phyloP scores from a whole-genome alignment of 2,329 filamentous ascomycete species.

The Colletotrichum liriopes region DNA sequence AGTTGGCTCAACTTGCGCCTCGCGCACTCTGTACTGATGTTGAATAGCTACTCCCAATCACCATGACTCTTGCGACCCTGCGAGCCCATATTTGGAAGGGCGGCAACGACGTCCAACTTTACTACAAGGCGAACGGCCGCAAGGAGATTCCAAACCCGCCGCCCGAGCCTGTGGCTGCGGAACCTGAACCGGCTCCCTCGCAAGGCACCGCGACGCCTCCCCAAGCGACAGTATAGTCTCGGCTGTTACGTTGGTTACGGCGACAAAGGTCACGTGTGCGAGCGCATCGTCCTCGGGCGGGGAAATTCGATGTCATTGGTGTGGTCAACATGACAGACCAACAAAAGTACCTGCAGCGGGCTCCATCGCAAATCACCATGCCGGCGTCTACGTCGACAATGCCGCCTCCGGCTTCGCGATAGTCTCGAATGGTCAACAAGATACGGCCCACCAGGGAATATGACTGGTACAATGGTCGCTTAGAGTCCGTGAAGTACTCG shows the following conservation, averaged over 20 bases:
- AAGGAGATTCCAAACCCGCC: conserved; percentile 69
- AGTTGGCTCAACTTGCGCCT: conserved; percentile 50
- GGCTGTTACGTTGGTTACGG: conserved; percentile 3
- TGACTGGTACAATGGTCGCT: not conserved
- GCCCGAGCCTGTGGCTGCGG: conserved; percentile 32
- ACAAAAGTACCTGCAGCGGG: conserved; percentile 1
- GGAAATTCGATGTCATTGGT: not conserved
- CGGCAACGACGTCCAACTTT: conserved; percentile 90
- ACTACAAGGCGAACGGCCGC: conserved; percentile 93
- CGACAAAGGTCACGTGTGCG: not conserved
- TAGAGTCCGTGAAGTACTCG: conserved; percentile 4
- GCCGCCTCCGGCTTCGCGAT: conserved; percentile 7
- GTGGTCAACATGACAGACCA: conserved; percentile 4
- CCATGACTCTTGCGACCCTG: conserved; percentile 95
- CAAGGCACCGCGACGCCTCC: conserved; percentile 37
- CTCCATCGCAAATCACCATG: conserved; percentile 10
- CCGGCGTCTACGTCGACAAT: not conserved
- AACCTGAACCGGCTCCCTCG: conserved; percentile 31
- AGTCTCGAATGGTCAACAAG: conserved; percentile 10
- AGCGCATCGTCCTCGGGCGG: not conserved
- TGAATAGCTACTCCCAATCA: conserved; percentile 76
- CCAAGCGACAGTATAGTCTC: conserved; percentile 20
- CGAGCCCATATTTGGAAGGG: conserved; percentile 95
- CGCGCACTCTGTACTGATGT: not conserved
- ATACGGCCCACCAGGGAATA: conserved; percentile 11